Base-by-base conservation (phyloP, 345 rosid species). In the Boechera divaricarpa region DNA sequence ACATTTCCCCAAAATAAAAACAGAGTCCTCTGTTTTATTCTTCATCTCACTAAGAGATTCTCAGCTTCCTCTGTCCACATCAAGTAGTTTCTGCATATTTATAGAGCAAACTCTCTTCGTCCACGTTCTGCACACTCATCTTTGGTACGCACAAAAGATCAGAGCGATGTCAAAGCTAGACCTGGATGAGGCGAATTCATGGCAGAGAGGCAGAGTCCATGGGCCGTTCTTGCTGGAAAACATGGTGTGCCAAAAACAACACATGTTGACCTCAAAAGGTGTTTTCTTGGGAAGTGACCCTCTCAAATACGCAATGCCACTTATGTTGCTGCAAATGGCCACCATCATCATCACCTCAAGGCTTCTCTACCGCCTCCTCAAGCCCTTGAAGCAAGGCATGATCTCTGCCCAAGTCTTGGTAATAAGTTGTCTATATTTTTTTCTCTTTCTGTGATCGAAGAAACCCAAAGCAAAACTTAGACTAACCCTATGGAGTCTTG, bases 371-470 rank as follows among this genome's bases (percentile, higher is more conserved):
- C 74, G 44, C 41, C 59, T 80, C 59, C 73, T 80, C 42, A 80
- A 21, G 70, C 80, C 83, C 32, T 76, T 76, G 33, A 76, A 72
- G 38, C 83, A 80, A 76, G 77, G 83, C 74, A 80, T 80, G 74
- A 80, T 76, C 62, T 71, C 77, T 44, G 80, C 83, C 4, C 80
- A 80, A 72, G 70, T 80, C 67, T n/a, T 80, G 77, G 82, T 79
- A 79, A 72, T 6, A 55, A 39, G 39, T 26, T 39, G 10, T 24
- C 2, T 49, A 2, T 28, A 64, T 29, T 15, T 45, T 24, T 33
- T 6, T 16, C 2, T 49, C 32, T 48, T 48, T 9, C 15, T n/a
- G 56, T 65, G 31, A 47, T 13, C 10, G 4, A 63, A 6, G 8
- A 68, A 33, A 29, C 41, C 3, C 32, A 32, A 0, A 35, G 28